phyloP scores from a whole-genome alignment of 208 protist species.

The Naegleria lovaniensis region DNA sequence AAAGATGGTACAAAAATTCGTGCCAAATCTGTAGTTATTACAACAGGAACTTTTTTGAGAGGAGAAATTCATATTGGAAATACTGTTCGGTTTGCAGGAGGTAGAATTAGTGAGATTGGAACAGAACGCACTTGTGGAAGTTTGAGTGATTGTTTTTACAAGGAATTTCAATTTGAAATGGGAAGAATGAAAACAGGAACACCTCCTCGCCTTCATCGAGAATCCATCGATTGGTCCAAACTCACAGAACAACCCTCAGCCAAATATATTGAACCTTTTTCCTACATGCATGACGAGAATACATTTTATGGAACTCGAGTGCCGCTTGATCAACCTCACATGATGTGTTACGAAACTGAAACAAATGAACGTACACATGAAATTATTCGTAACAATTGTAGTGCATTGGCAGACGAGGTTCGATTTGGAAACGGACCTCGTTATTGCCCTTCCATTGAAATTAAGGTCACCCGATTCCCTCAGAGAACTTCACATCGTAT shows the following conservation, averaged over 20 bases:
- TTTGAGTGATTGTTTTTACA: conserved; percentile 48
- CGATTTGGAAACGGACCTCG: conserved; percentile 45
- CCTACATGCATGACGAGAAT: conserved; percentile 43
- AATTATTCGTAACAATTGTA: conserved; percentile 48
- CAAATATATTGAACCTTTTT: conserved; percentile 56
- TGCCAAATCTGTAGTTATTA: conserved; percentile 56
- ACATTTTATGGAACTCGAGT: neutral
- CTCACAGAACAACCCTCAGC: conserved; percentile 52
- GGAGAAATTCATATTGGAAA: conserved; percentile 65
- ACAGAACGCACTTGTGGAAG: conserved; percentile 45
- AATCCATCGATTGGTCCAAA: conserved; percentile 49
- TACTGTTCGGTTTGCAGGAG: conserved; percentile 26
- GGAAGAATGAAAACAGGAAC: conserved; percentile 61
- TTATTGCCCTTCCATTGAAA: conserved; percentile 67
- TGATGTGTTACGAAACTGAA: conserved; percentile 51
- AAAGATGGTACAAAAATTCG: conserved; percentile 46
- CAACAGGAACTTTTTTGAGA: conserved; percentile 75
- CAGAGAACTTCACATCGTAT: conserved; percentile 49
- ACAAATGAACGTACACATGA: conserved; percentile 51
- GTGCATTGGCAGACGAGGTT: conserved; percentile 31
- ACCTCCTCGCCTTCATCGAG: conserved; percentile 61
- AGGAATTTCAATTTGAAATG: conserved; percentile 42
- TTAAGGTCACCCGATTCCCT: conserved; percentile 52
- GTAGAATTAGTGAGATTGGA: conserved; percentile 41
- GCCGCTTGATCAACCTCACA: conserved; percentile 13